Conservation (phyloP, 106 monocot species). For the Alisma plantagoaquatica region DNA sequence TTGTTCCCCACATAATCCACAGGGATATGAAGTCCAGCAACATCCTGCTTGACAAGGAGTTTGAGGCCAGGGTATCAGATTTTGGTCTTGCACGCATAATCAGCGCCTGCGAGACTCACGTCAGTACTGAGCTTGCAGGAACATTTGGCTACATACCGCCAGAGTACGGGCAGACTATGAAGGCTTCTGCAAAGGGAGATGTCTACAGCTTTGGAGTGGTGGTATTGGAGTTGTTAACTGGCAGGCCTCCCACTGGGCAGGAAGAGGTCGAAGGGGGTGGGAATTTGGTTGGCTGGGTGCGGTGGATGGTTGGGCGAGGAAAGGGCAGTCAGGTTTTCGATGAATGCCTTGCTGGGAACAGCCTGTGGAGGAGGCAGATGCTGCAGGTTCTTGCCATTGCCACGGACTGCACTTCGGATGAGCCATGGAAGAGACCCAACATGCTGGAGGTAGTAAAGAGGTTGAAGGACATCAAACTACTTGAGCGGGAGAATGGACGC, state of each 20-base stretch:
- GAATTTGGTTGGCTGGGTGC: conserved; percentile 75
- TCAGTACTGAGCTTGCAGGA: conserved; percentile 83
- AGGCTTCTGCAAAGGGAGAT: conserved; percentile 70
- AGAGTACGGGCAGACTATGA: conserved; percentile 76
- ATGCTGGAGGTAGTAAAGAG: conserved; percentile 74
- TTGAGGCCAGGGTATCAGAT: conserved; percentile 77
- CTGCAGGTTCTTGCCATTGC: conserved; percentile 51
- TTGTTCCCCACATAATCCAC: conserved; percentile 90
- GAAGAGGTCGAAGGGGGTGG: conserved; percentile 62
- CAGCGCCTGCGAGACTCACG: conserved; percentile 78
- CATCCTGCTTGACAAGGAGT: conserved; percentile 62
- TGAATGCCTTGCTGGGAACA: conserved; percentile 17
- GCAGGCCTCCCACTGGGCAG: conserved; percentile 64
- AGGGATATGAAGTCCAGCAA: conserved; percentile 97
- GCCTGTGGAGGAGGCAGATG: conserved; percentile 61
- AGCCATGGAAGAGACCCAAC: conserved; percentile 80
- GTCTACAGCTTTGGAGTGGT: conserved; percentile 96
- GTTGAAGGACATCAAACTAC: conserved; percentile 57
- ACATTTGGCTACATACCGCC: conserved; percentile 92
- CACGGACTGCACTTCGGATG: conserved; percentile 51
- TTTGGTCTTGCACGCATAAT: conserved; percentile 87
- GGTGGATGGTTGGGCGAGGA: conserved; percentile 45
- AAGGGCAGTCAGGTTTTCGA: conserved; percentile 59
- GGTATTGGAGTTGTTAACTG: conserved; percentile 72
- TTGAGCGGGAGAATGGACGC: too few relatives aligned